Evolutionary conservation across 495 filamentous ascomycete species (phyloP), one percentile per base, ranked within the genome.

Genomic region (Neurospora sp.): DNA sequence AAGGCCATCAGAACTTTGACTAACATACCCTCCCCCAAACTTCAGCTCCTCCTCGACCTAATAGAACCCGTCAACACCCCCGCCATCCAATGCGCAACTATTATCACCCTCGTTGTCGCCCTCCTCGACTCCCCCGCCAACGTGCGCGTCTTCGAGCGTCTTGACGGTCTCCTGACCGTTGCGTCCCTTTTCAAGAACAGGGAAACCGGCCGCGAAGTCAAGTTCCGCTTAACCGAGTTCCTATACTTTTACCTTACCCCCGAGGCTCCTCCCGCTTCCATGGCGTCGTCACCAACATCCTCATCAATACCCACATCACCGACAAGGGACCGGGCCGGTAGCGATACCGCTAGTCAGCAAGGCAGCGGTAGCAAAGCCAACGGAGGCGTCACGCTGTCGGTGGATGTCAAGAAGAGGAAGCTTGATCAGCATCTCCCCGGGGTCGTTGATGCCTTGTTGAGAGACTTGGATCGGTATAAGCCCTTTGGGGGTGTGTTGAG

Each of bases 161-260:
- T 97, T n/a, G 96, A 98, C 81, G 96, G 96, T 40, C 88, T 99
- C 2, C 87, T 96, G 16, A 96, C 96, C 3, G 88, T 98, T n/a
- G 97, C 95, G 31, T 94, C 92, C 9, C 86, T 98, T 8, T 98
- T 98, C 87, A 96, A 96, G 81, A 89, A 88, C 74, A 89, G 92
- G 42, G 87, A 89, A 76, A 97, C 94, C 5, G 88, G 89, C 16
- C 88, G 93, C 72, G 93, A 94, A 75, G 95, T 99, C 72, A 97
- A 96, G 81, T 88, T 97, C 76, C 94, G 94, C 77, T 87, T 97
- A 11, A 90, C 97, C 73, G 96, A 99, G 79, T 98, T 99, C 80
- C 83, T 99, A 6, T 97, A 98, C 83, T 98, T 98, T 82, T 99
- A 98, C 81, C 89, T 99, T 69, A 97, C 98, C 90, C 94, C 94